A percentile compares a stretch with the other conserved stretches of the same genome.
Conservation (phyloP, 2,329 filamentous ascomycete species). For the Colletotrichum camelliae region DNA sequence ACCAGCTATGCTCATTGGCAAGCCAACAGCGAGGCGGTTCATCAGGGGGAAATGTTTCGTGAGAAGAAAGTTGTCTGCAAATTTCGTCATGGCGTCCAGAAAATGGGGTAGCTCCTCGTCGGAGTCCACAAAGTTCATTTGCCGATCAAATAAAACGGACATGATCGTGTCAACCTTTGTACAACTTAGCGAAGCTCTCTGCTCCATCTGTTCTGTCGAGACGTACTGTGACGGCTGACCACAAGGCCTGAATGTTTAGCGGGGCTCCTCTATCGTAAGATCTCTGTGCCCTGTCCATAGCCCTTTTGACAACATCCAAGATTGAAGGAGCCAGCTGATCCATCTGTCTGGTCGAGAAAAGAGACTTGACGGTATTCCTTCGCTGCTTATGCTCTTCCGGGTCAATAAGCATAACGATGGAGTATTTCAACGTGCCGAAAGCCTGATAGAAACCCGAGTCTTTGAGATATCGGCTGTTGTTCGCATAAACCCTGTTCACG, state of each 20-base stretch:
- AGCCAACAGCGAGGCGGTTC: neutral
- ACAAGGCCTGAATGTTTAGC: neutral
- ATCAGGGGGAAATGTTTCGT: neutral
- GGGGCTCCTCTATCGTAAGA: neutral
- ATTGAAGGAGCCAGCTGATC: neutral
- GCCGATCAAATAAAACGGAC: neutral
- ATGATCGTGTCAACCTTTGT: neutral
- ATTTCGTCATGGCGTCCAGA: neutral
- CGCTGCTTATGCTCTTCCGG: neutral
- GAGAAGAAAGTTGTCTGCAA: neutral
- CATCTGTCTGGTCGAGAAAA: neutral
- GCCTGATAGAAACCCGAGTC: neutral
- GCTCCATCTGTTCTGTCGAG: neutral
- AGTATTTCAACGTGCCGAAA: neutral
- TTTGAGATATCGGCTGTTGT: neutral
- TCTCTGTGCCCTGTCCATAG: neutral
- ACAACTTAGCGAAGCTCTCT: neutral
- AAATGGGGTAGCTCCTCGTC: neutral
- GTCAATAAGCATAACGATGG: constrained; percentile 1
- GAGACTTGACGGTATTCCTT: neutral
- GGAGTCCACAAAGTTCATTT: neutral
- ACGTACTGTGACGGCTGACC: neutral
- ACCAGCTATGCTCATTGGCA: neutral
- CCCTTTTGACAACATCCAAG: neutral
- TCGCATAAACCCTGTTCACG: neutral